Evolutionary conservation across 148 eudicot genomes (phyloP).

Genomic region (Salicornia ramosissima): DNA sequence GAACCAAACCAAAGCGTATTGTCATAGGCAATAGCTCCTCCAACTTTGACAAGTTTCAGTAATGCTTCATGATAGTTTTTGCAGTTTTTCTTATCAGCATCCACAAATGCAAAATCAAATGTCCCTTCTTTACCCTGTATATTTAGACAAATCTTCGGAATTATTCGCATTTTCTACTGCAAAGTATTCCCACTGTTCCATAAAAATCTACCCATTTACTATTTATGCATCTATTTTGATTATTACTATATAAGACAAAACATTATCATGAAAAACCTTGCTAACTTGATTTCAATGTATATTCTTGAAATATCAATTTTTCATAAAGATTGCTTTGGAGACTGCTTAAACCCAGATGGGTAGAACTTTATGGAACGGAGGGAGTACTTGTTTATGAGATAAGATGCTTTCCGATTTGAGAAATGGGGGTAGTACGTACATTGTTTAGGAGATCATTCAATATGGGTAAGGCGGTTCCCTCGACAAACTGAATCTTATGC

Average conservation of each 20-base stretch:
- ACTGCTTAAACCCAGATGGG: too few relatives aligned
- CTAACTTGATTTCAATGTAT: too few relatives aligned
- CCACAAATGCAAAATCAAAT: conserved; percentile 27
- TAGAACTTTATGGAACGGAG: too few relatives aligned
- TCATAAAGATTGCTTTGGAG: too few relatives aligned
- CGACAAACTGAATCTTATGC: conserved; percentile 36
- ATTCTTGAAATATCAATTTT: too few relatives aligned
- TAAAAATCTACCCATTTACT: too few relatives aligned
- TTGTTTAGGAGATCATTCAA: conserved; percentile 25
- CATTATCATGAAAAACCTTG: too few relatives aligned
- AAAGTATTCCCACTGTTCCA: too few relatives aligned
- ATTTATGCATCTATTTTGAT: too few relatives aligned
- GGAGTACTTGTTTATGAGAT: too few relatives aligned
- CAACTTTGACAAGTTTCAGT: conserved; percentile 28
- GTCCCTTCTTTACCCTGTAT: conserved; percentile 30
- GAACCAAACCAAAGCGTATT: conserved; percentile 54
- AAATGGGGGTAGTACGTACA: conserved; percentile 12
- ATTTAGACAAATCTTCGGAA: neutral
- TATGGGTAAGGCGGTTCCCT: conserved; percentile 14
- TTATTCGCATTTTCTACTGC: too few relatives aligned
- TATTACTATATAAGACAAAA: too few relatives aligned
- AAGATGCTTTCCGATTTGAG: neutral
- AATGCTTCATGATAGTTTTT: conserved; percentile 20
- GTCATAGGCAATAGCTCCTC: conserved; percentile 33
- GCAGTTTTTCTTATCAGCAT: conserved; percentile 30